phyloP scores from a whole-genome alignment of 371 early-diverging fungal genomes.

The Blakeslea trispora region DNA sequence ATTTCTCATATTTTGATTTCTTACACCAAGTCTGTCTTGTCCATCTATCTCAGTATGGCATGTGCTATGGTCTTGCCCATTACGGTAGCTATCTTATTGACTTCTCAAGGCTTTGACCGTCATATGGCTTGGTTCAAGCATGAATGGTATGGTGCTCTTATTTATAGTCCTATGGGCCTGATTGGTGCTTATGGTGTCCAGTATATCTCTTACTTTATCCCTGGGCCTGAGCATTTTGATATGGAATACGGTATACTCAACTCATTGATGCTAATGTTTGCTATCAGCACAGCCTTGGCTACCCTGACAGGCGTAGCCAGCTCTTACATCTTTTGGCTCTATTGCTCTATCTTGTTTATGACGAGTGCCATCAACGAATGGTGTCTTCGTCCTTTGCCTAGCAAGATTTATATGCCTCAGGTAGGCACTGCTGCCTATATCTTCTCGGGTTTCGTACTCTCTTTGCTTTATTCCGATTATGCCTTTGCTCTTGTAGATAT shows the following conservation, averaged over 20 bases:
- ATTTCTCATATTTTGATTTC: constrained; percentile 25
- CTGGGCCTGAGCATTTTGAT: constrained; percentile 44
- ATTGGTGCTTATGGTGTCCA: constrained; percentile 54
- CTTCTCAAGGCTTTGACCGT: constrained; percentile 33
- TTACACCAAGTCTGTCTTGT: constrained; percentile 34
- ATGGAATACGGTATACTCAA: constrained; percentile 46
- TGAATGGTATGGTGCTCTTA: constrained; percentile 60
- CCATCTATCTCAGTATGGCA: constrained; percentile 47
- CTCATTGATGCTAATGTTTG: constrained; percentile 38
- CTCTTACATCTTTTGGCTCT: constrained; percentile 52
- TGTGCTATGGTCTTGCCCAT: constrained; percentile 49
- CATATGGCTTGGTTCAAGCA: constrained; percentile 70
- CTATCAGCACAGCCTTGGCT: constrained; percentile 37
- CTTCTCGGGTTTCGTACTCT: constrained; percentile 38
- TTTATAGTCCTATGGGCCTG: constrained; percentile 58
- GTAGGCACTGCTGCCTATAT: constrained; percentile 44
- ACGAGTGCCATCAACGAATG: constrained; percentile 37
- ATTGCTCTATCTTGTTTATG: constrained; percentile 28
- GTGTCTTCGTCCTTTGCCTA: constrained; percentile 23
- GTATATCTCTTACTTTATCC: constrained; percentile 32
- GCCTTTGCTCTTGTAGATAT: constrained; percentile 59
- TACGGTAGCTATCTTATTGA: constrained; percentile 43
- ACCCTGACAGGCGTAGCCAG: constrained; percentile 54
- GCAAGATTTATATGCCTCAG: constrained; percentile 27
- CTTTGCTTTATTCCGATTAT: constrained; percentile 50